Percentiles rank a stretch among this genome's conserved stretches.
phyloP scores from a whole-genome alignment of 495 filamentous ascomycete species.

The Aspergillus hancockii region DNA sequence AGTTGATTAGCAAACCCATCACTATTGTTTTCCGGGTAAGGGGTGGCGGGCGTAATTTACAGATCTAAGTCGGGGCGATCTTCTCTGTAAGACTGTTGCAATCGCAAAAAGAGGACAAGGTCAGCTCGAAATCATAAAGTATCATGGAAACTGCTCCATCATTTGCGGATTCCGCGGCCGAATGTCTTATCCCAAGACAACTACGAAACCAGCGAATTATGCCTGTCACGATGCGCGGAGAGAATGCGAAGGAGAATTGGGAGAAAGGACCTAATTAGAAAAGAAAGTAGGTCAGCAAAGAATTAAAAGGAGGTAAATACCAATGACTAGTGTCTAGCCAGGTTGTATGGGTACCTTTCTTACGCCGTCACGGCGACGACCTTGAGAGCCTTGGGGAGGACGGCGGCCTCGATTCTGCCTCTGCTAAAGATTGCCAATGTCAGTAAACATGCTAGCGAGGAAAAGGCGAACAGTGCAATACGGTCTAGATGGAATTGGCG shows the following conservation, averaged over 20 bases:
- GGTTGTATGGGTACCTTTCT: constrained; percentile 64
- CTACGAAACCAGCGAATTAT: constrained; percentile 37
- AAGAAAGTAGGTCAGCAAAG: constrained; percentile 33
- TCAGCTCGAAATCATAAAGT: constrained; percentile 57
- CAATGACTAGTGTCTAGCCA: background rate
- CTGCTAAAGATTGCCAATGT: constrained; percentile 21
- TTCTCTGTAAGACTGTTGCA: constrained; percentile 56
- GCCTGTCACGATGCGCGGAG: constrained; percentile 42
- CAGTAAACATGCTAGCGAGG: constrained; percentile 7
- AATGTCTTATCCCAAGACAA: constrained; percentile 35
- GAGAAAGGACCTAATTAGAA: constrained; percentile 41
- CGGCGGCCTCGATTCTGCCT: constrained; percentile 48
- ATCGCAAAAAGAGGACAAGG: constrained; percentile 49
- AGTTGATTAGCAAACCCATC: constrained; percentile 13
- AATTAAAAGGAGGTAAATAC: background rate
- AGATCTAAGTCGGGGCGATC: constrained; percentile 58
- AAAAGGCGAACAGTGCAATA: background rate
- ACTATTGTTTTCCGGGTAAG: constrained; percentile 11
- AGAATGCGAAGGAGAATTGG: constrained; percentile 38
- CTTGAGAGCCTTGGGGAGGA: constrained; percentile 55
- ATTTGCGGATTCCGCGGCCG: constrained; percentile 33
- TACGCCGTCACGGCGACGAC: constrained; percentile 73
- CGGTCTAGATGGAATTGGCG: background rate
- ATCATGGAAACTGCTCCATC: constrained; percentile 46
- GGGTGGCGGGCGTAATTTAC: constrained; percentile 32